Percentiles rank a stretch among this genome's conserved stretches.
Evolutionary conservation across 352 stramenopile species (phyloP).

Genomic region (Aphanomyces invadans): DNA sequence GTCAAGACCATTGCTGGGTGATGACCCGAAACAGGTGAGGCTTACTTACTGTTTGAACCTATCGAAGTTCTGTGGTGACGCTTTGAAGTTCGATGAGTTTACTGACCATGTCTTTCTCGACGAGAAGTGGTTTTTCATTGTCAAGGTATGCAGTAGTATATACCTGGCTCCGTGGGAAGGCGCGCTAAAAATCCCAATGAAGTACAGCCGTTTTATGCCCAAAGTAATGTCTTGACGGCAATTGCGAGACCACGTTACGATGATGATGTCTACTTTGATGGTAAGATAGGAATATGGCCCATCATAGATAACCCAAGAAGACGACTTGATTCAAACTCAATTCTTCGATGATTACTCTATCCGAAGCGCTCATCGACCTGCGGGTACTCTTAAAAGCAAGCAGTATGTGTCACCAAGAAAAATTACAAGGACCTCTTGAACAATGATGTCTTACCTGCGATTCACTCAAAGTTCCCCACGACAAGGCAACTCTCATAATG

Average conservation of each 20-base stretch:
- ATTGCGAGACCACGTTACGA: not conserved
- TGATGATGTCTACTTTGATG: not conserved
- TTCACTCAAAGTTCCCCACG: too few relatives aligned
- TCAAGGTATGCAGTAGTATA: not conserved
- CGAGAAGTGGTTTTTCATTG: slow-evolving; percentile 1
- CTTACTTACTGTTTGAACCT: not conserved
- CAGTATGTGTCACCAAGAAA: not conserved
- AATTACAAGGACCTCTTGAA: not conserved
- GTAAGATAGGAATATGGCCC: not conserved
- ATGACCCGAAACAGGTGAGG: not conserved
- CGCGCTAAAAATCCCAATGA: not conserved
- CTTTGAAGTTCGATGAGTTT: not conserved
- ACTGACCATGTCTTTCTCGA: not conserved
- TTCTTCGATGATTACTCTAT: too few relatives aligned
- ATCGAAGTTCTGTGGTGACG: not conserved
- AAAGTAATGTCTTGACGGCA: not conserved
- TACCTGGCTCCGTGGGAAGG: slow-evolving; percentile 5
- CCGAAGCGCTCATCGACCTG: not conserved
- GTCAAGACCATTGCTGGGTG: too few relatives aligned
- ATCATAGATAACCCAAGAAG: not conserved
- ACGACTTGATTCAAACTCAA: too few relatives aligned
- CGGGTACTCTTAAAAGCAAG: not conserved
- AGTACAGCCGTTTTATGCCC: not conserved
- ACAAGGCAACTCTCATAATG: too few relatives aligned
- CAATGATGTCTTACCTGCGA: not conserved